A percentile compares a stretch with the other conserved stretches of the same genome.
Conservation (phyloP, 1,284 basidiomycete species). For the Cryptococcus maquisensis region DNA sequence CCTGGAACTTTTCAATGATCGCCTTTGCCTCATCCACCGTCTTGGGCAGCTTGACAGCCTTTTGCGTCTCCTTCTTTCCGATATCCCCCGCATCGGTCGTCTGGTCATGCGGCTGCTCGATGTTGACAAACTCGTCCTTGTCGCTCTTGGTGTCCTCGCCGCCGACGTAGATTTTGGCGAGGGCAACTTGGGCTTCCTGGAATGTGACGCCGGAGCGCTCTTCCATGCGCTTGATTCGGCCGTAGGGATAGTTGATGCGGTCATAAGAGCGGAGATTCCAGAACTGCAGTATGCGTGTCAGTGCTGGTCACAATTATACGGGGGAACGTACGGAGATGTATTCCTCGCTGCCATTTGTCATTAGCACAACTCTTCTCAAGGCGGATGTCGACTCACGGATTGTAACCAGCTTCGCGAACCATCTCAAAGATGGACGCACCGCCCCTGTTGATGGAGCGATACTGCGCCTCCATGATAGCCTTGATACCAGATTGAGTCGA, state of each 20-base stretch:
- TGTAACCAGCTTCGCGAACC: conserved; percentile 69
- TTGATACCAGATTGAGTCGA: conserved; percentile 66
- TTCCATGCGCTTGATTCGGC: conserved; percentile 67
- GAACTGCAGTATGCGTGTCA: conserved; percentile 55
- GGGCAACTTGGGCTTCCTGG: conserved; percentile 78
- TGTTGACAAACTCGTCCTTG: conserved; percentile 43
- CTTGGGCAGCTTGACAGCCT: conserved; percentile 54
- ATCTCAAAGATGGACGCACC: conserved; percentile 79
- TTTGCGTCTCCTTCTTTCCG: conserved; percentile 45
- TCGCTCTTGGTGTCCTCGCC: conserved; percentile 43
- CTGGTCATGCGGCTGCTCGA: conserved; percentile 52
- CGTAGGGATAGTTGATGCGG: conserved; percentile 71
- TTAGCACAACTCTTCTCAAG: neutral
- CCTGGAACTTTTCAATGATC: conserved; percentile 64
- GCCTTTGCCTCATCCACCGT: conserved; percentile 62
- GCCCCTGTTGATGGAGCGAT: conserved; percentile 77
- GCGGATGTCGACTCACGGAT: conserved; percentile 57
- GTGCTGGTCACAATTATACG: neutral
- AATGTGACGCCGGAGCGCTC: conserved; percentile 69
- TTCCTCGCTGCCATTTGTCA: conserved; percentile 12
- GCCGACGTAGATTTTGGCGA: conserved; percentile 74
- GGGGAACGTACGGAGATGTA: conserved; percentile 53
- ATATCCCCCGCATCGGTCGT: conserved; percentile 57
- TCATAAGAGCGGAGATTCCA: conserved; percentile 88
- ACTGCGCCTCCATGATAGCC: conserved; percentile 51